Evolutionary conservation across 106 monocot genomes (phyloP), one percentile per base, ranked within the genome.

Genomic region (Dendrobium nobile): DNA sequence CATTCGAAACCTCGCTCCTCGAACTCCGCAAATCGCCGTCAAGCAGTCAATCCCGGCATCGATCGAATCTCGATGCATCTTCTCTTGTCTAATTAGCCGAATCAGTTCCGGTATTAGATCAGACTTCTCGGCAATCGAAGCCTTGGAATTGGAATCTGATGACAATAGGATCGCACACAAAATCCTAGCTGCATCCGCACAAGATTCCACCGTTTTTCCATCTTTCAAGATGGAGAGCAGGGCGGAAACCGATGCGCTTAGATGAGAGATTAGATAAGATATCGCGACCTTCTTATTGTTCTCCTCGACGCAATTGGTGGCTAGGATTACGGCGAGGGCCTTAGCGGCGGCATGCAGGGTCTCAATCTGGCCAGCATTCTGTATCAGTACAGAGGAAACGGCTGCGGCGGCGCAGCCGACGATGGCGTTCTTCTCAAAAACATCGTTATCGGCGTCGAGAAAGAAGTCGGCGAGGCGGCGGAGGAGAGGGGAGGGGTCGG

Each of bases 391-490:
- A 3, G 82, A 79, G 51, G 31, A 73, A 17, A 93, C 47, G 0
- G 75, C 59, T 10, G 87, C 26, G 77, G 84, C 77, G 20, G 43
- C 81, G 77, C 77, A 42, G 42, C 24, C 2, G 61, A 91, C 42
- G 47, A 88, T 72, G 41, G 15, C 40, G 72, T 83, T 88, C 84
- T 88, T 89, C 28, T 80, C 84, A 67, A 90, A 84, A 7, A 90
- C 90, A 24, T 87, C 82, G 24, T 48, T 79, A 7, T 87, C 79
- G n/a, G 78, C 73, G 9, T 83, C 80, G 47, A 82, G 51, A 43
- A 94, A 67, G 73, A 84, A 80, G 24, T 54, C 89, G 28, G 85
- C 79, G 28, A 95, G 90, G 43, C 56, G 26, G 16, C 85, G 73
- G 37, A 94, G 85, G 56, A 54, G 8, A 4, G 82, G 73, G 45